Percentiles rank a stretch among this genome's conserved stretches.
These are phyloP conservation scores for Nothophoma quercina DNA, from an alignment of 2,329 filamentous ascomycete species.

Conservation along the genomic window DNA sequence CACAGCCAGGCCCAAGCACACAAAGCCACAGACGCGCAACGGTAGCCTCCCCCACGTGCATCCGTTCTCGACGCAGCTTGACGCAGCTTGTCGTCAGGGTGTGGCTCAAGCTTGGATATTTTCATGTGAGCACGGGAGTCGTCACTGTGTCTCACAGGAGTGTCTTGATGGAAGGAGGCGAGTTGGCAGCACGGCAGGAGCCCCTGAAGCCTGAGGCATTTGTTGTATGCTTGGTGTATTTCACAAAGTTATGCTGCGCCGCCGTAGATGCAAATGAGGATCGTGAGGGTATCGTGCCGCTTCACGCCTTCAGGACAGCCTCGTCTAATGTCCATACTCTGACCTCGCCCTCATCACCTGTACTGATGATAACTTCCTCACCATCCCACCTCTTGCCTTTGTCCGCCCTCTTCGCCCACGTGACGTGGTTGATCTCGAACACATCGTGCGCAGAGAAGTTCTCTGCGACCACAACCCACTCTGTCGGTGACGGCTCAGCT, in stretches of 20 bases:
- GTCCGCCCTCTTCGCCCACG: conserved; percentile 84
- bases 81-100: conserved; percentile 18
- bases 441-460: conserved; percentile 82
- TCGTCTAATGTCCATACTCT: conserved; percentile 73
- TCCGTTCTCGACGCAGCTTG: conserved; percentile 8
- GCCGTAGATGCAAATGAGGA: conserved; percentile 1
- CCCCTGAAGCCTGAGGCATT: conserved; percentile 11
- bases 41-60: conserved; percentile 24
- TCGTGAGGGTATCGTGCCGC: background rate
- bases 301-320: conserved; percentile 7
- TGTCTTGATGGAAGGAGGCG: background rate
- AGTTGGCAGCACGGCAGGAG: background rate
- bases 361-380: conserved; percentile 89
- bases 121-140: conserved; percentile 1
- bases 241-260: conserved; percentile 13
- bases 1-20: conserved; percentile 19
- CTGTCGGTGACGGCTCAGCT: conserved; percentile 48
- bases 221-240: background rate
- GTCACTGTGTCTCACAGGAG: background rate
- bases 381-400: conserved; percentile 63
- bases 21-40: conserved; percentile 5
- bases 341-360: conserved; percentile 89
- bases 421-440: conserved; percentile 92
- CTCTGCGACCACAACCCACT: conserved; percentile 77
- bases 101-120: conserved; percentile 20